Evolutionary conservation across 1,284 basidiomycete species (phyloP).

Genomic region (Rhodotorula sp.): DNA sequence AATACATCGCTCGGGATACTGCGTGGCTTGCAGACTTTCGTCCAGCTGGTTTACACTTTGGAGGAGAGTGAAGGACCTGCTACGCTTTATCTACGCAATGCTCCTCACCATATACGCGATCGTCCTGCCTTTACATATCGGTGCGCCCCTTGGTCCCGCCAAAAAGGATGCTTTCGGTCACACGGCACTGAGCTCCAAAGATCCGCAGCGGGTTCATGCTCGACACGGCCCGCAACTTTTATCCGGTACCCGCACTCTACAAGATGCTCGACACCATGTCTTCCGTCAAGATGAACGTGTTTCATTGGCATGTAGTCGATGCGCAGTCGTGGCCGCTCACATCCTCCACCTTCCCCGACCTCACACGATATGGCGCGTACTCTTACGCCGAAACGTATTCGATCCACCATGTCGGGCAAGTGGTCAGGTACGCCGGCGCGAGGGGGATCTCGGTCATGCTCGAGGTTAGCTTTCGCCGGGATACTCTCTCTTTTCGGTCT

Average conservation of each 20-base stretch:
- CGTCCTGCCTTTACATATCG: slow-evolving; percentile 50
- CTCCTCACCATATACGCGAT: slow-evolving; percentile 51
- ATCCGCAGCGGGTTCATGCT: slow-evolving; percentile 67
- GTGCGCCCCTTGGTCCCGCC: background rate
- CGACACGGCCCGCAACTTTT: slow-evolving; percentile 71
- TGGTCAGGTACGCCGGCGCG: slow-evolving; percentile 68
- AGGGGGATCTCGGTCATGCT: slow-evolving; percentile 76
- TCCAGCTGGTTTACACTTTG: slow-evolving; percentile 59
- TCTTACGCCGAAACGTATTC: slow-evolving; percentile 60
- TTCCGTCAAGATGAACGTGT: slow-evolving; percentile 67
- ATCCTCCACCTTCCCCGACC: slow-evolving; percentile 61
- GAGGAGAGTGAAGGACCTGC: slow-evolving; percentile 6
- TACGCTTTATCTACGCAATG: slow-evolving; percentile 58
- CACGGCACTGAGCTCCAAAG: background rate
- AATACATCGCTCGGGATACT: slow-evolving; percentile 72
- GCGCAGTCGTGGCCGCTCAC: slow-evolving; percentile 63
- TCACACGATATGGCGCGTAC: slow-evolving; percentile 70
- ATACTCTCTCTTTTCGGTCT: background rate
- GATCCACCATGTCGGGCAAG: slow-evolving; percentile 59
- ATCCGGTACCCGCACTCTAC: slow-evolving; percentile 58
- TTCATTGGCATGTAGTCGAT: slow-evolving; percentile 45
- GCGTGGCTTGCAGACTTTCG: slow-evolving; percentile 77
- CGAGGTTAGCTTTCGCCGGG: slow-evolving; percentile 42
- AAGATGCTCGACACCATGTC: slow-evolving; percentile 80
- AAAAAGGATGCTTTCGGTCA: background rate